Evolutionary conservation across 805 yeast genomes (phyloP), one percentile per base, ranked within the genome.

Genomic region (Candida ficus): DNA sequence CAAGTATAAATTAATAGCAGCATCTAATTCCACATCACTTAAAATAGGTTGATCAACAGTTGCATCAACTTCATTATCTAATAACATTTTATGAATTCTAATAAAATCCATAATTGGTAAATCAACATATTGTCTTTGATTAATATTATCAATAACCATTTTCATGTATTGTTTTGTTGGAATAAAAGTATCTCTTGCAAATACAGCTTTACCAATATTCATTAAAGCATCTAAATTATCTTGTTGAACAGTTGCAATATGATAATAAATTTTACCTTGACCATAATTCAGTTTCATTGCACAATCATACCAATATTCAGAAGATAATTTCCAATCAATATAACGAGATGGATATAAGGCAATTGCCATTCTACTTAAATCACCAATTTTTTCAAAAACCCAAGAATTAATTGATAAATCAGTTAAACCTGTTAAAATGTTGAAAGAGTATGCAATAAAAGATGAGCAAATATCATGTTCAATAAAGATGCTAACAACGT

Each of bases 201-300:
- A 75, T 9, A 84, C 90, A 33, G 85, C 75, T 58, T 83, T 84
- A 10, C 93, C 93, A 17, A 85, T 73, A 50, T 83, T 82, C 39
- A 81, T 88, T 48, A 85, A 71, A 2, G 93, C 91, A 61, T 83
- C 89, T 44, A 85, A 62, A 23, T 70, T 65, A 38, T 69, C 70
- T 55, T 79, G 83, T 57, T 86, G 91, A 4, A 87, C 95, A 0
- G 95, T 85, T 35, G 93, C 85, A 75, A 83, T 81, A 57, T 87
- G 95, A 53, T 87, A 87, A 53, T 86, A 87, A 16, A 86, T 73
- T 57, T 88, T 84, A 3, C 96, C 96, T 53, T 82, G 89, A 2
- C 93, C 90, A 54, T 80, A 85, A 47, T 80, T 78, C 13, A 83
- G 75, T 49, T 76, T 75, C 76, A 84, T 75, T 4, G 95, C 80